Base-by-base conservation (phyloP, 1,284 basidiomycete species). In the Ceratobasidium sp. region DNA sequence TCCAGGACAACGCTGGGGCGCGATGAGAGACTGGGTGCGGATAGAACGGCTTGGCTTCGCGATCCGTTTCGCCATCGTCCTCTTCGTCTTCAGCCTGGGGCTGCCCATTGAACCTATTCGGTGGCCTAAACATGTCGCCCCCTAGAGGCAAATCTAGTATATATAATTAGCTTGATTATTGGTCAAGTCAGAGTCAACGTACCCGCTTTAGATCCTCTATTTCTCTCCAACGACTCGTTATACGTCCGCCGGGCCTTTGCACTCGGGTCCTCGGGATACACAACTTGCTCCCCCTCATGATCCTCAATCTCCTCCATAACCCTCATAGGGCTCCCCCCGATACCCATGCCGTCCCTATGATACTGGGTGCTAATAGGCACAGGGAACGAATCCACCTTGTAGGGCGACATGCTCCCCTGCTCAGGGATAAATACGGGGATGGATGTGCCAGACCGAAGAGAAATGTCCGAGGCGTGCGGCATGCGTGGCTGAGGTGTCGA, bases 321-420 rank as follows among this genome's bases (percentile, higher is more conserved):
- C 79, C 86, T 87, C 70, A 90, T 79, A 0, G 90, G 91, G 1
- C 55, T 58, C 8, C 47, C 44, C 5, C 50, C 41, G 30, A 38
- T 1, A 18, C 47, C 30, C 30, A 21, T 18, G 26, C 28, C 66
- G n/a, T 69, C 41, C 35, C 41, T 54, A 35, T 69, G 52, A 28
- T 91, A 92, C 13, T 91, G 91, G n/a, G n/a, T n/a, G 79, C 90
- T 92, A 54, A 84, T 87, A 2, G 75, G 62, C 26, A 76, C 74
- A 4, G 89, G 87, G 79, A 90, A 89, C 14, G 79, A 54, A 72
- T 90, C 89, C 64, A 85, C 85, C 73, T 85, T 82, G n/a, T 85
- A 85, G 23, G 85, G 82, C 11, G 83, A 82, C 13, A 74, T 61
- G 63, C 85, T 82, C 57, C 85, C 81, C 47, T 81, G 82, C 32